Percentiles rank a stretch among this genome's conserved stretches.
Conservation (phyloP, 2,329 filamentous ascomycete species). For the Fusarium euwallaceae region DNA sequence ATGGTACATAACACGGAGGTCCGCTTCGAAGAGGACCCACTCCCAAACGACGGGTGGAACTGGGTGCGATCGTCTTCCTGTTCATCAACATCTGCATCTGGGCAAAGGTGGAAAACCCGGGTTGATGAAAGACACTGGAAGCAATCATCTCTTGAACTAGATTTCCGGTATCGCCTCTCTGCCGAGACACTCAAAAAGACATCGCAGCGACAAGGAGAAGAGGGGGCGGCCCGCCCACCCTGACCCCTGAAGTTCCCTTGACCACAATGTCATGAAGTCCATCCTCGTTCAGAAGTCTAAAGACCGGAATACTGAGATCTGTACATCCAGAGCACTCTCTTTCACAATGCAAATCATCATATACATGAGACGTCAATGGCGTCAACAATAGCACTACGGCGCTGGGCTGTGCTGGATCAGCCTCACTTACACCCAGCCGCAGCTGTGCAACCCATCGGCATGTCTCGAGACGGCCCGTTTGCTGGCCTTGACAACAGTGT, state of each 20-base stretch:
- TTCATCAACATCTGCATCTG: neutral
- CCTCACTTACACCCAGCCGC: neutral
- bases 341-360: too few relatives aligned
- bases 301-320: too few relatives aligned
- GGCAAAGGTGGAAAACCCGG: neutral
- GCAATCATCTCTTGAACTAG: neutral
- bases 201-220: too few relatives aligned
- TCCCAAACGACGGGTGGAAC: neutral
- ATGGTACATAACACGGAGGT: neutral
- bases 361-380: too few relatives aligned
- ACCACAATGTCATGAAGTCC: too few relatives aligned
- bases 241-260: too few relatives aligned
- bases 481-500: neutral
- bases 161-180: neutral
- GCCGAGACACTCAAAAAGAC: neutral
- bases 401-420: neutral
- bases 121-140: neutral
- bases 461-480: neutral
- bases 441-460: neutral
- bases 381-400: too few relatives aligned
- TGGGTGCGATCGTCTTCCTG: neutral
- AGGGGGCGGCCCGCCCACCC: too few relatives aligned
- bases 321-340: too few relatives aligned
- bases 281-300: too few relatives aligned
- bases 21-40: neutral